Evolutionary conservation across 2,329 filamentous ascomycete species (phyloP).

Genomic region (Pseudovirgaria hyperparasitica): DNA sequence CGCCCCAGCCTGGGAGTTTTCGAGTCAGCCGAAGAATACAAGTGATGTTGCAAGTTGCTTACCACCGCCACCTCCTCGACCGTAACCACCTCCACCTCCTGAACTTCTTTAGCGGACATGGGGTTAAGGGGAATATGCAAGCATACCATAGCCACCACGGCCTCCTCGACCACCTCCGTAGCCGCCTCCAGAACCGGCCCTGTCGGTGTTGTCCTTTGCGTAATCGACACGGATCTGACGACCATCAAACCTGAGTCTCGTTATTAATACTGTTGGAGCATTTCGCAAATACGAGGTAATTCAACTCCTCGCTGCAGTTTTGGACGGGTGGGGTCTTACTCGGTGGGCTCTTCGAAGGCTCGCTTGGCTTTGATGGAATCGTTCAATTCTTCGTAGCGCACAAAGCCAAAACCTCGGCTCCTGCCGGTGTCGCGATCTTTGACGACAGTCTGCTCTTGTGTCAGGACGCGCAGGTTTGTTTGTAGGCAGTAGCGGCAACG

Average conservation of each 20-base stretch:
- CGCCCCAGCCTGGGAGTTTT: conserved; percentile 9
- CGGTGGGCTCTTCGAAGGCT: conserved; percentile 75
- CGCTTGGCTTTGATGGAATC: conserved; percentile 68
- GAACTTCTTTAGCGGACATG: conserved; percentile 2
- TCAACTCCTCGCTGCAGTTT: neutral
- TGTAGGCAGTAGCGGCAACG: conserved; percentile 29
- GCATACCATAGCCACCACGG: conserved; percentile 16
- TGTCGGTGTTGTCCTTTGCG: conserved; percentile 63
- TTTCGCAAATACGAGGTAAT: neutral
- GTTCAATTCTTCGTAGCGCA: conserved; percentile 67
- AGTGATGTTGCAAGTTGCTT: conserved; percentile 7
- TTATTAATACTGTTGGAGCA: conserved; percentile 8
- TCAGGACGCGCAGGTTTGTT: conserved; percentile 9
- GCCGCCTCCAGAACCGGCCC: conserved; percentile 32
- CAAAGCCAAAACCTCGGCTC: conserved; percentile 95
- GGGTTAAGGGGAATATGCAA: conserved; percentile 6
- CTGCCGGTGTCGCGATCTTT: conserved; percentile 95
- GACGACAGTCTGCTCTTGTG: conserved; percentile 63
- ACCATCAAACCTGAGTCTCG: conserved; percentile 64
- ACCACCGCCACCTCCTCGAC: conserved; percentile 21
- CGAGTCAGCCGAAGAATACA: conserved; percentile 3
- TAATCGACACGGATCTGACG: conserved; percentile 92
- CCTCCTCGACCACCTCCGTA: conserved; percentile 20
- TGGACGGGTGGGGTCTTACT: conserved; percentile 45
- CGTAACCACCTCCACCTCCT: conserved; percentile 11